Conservation (phyloP, 768 basidiomycete species). For the Podaxis mareebaensis region DNA sequence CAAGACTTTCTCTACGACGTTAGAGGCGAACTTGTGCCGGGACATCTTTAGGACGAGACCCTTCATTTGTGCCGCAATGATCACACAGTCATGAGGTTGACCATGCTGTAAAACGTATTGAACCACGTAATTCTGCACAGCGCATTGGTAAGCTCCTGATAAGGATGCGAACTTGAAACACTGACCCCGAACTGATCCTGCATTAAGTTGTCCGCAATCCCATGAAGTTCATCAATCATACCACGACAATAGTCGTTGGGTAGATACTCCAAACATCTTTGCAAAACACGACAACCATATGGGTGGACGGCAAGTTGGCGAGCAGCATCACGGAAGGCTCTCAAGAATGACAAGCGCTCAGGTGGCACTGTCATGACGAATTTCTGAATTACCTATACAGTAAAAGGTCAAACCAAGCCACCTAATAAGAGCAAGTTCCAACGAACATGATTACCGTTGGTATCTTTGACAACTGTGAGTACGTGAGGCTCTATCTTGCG, state of each 20-base stretch:
- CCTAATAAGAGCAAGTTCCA: not conserved
- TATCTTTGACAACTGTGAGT: slow-evolving; percentile 83
- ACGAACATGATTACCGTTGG: slow-evolving; percentile 92
- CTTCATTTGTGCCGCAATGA: slow-evolving; percentile 66
- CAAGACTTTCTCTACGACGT: slow-evolving; percentile 92
- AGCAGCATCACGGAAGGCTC: slow-evolving; percentile 75
- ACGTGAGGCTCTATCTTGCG: slow-evolving; percentile 79
- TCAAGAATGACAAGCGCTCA: slow-evolving; percentile 75
- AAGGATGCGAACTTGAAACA: slow-evolving; percentile 12
- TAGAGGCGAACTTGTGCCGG: slow-evolving; percentile 91
- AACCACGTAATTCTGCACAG: slow-evolving; percentile 83
- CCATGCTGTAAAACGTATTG: slow-evolving; percentile 92
- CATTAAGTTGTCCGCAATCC: slow-evolving; percentile 70
- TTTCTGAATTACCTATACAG: slow-evolving; percentile 78
- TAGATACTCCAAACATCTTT: slow-evolving; percentile 87
- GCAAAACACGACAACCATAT: slow-evolving; percentile 93
- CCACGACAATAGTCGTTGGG: slow-evolving; percentile 65
- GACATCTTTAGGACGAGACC: slow-evolving; percentile 82
- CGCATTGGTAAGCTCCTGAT: not conserved
- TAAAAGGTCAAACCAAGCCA: slow-evolving; percentile 9
- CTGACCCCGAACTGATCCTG: slow-evolving; percentile 89
- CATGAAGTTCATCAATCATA: slow-evolving; percentile 82
- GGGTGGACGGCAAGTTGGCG: slow-evolving; percentile 83
- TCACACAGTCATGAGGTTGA: slow-evolving; percentile 61
- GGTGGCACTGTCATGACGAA: slow-evolving; percentile 79